Evolutionary conservation across 106 monocot species (phyloP).

Genomic region (Dendrobium catenatum): DNA sequence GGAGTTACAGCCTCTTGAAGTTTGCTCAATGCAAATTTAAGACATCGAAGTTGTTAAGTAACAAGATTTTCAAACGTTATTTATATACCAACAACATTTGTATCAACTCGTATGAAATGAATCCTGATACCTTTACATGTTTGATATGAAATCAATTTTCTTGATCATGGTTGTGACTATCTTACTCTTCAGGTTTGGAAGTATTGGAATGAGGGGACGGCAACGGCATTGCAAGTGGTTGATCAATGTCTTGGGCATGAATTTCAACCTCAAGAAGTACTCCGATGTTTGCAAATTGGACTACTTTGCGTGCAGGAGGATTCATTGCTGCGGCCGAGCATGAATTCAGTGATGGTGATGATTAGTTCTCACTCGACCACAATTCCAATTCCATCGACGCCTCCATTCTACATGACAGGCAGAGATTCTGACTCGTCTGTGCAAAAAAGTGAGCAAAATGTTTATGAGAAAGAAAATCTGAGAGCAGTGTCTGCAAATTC

Average conservation of each 20-base stretch:
- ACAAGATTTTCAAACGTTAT: no score
- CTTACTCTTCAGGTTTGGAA: neutral
- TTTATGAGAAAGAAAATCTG: no score
- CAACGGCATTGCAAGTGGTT: conserved; percentile 2
- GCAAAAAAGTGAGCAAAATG: no score
- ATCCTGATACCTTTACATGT: no score
- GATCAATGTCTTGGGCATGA: neutral
- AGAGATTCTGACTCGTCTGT: no score
- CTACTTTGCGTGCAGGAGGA: conserved; percentile 17
- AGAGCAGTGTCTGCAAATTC: no score
- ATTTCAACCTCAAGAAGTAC: neutral
- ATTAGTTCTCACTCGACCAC: conserved; percentile 1
- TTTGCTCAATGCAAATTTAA: neutral
- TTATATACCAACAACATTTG: no score
- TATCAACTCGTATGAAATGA: no score
- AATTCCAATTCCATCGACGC: conserved; percentile 14
- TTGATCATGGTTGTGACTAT: no score
- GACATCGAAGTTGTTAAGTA: no score
- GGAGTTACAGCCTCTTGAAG: neutral
- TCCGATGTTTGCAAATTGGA: conserved; percentile 7
- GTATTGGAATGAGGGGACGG: neutral
- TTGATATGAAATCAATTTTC: no score
- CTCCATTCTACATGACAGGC: neutral
- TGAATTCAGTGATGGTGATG: conserved; percentile 17
- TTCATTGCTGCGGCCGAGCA: neutral